phyloP scores from a whole-genome alignment of 2,329 filamentous ascomycete species.

The Hypoxylon sp. region DNA sequence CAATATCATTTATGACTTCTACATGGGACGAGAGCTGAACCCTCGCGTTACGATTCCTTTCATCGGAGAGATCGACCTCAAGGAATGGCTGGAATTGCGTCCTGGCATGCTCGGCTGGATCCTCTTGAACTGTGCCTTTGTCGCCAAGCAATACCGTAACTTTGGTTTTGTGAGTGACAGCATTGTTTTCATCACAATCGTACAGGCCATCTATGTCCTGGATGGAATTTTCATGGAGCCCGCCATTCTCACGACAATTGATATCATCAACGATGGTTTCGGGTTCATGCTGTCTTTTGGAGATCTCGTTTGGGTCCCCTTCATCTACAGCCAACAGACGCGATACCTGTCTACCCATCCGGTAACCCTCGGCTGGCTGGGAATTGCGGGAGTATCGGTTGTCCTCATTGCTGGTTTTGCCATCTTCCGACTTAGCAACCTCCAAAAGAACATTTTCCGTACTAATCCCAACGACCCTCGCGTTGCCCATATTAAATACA shows the following conservation, averaged over 20 bases:
- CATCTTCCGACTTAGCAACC: conserved; percentile 95
- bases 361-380: conserved; percentile 77
- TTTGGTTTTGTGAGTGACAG: conserved; percentile 88
- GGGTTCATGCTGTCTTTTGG: conserved; percentile 96
- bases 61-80: conserved; percentile 89
- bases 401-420: conserved; percentile 82
- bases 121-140: conserved; percentile 84
- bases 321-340: conserved; percentile 86
- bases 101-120: conserved; percentile 92
- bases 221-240: conserved; percentile 90
- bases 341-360: conserved; percentile 89
- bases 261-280: conserved; percentile 92
- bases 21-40: conserved; percentile 95
- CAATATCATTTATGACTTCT: conserved; percentile 94
- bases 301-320: conserved; percentile 93
- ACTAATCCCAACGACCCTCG: conserved; percentile 84
- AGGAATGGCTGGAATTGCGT: conserved; percentile 89
- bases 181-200: conserved; percentile 80
- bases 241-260: conserved; percentile 91
- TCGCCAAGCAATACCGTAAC: conserved; percentile 88
- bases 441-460: conserved; percentile 94
- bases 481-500: conserved; percentile 84
- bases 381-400: conserved; percentile 72
- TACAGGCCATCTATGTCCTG: conserved; percentile 85
- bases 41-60: conserved; percentile 83